Conservation (phyloP, 1,284 basidiomycete species). For the Leccinum pachyderme region DNA sequence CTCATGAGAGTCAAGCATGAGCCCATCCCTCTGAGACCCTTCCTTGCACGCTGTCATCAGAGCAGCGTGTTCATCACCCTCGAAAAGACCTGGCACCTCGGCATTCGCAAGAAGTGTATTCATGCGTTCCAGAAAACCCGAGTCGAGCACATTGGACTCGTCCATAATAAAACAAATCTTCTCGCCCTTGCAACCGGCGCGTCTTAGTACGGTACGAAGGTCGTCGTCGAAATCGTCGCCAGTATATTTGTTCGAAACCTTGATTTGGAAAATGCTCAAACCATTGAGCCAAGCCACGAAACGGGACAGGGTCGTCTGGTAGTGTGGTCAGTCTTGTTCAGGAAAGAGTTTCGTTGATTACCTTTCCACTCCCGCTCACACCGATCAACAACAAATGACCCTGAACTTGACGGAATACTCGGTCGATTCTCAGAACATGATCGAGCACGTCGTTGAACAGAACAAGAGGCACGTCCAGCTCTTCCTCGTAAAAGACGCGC, state of each 20-base stretch:
- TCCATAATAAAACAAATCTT: conserved; percentile 99
- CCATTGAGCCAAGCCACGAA: conserved; percentile 99
- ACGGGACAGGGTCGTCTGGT: conserved; percentile 91
- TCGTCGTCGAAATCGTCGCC: conserved; percentile 99
- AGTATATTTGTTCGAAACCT: conserved; percentile 98
- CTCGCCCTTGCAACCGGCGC: conserved; percentile 96
- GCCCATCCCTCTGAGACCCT: conserved; percentile 93
- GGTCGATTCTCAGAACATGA: conserved; percentile 95
- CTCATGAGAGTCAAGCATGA: conserved; percentile 98
- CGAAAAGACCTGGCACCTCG: conserved; percentile 98
- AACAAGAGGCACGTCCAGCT: conserved; percentile 97
- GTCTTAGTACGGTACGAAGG: conserved; percentile 87
- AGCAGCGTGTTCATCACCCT: conserved; percentile 95
- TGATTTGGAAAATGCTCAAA: conserved; percentile 97
- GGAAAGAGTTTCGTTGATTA: conserved; percentile 34
- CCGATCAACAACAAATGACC: conserved; percentile 96
- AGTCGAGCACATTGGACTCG: conserved; percentile 97
- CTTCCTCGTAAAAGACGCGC: conserved; percentile 95
- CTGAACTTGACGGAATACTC: conserved; percentile 98
- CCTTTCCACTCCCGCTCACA: conserved; percentile 97
- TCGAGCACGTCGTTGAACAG: conserved; percentile 98
- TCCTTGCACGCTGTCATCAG: conserved; percentile 99
- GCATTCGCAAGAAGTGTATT: conserved; percentile 98
- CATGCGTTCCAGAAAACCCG: conserved; percentile 98
- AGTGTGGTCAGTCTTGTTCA: conserved; percentile 14